Evolutionary conservation across 768 basidiomycete genomes (phyloP).

Genomic region (Mycena galopus): DNA sequence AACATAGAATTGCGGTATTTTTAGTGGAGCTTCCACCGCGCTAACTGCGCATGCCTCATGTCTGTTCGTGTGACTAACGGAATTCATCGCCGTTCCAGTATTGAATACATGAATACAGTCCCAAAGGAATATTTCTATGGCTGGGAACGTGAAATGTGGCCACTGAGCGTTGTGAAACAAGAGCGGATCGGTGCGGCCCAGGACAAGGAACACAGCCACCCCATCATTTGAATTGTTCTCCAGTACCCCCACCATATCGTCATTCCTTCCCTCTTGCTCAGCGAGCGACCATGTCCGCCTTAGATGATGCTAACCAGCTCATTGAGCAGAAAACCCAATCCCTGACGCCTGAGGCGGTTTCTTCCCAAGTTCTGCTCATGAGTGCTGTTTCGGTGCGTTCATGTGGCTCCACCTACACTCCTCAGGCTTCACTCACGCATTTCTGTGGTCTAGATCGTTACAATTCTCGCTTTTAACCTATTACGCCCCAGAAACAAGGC

Average conservation of each 20-base stretch:
- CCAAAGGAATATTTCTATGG: no score
- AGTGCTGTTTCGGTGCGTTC: slow-evolving; percentile 74
- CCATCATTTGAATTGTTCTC: slow-evolving; percentile 7
- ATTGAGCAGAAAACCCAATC: slow-evolving; percentile 65
- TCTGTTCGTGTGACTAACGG: background rate
- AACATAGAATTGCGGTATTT: background rate
- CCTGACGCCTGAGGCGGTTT: slow-evolving; percentile 86
- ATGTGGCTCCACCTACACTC: background rate
- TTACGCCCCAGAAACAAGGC: slow-evolving; percentile 93
- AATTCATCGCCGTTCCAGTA: background rate
- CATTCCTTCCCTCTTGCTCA: slow-evolving; percentile 23
- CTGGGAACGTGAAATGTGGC: no score
- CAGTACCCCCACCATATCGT: background rate
- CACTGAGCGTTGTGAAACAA: no score
- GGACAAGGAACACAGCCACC: background rate
- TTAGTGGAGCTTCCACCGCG: background rate
- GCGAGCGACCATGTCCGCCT: slow-evolving; percentile 47
- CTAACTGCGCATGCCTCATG: slow-evolving; percentile 13
- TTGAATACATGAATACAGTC: background rate
- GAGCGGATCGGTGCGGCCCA: no score
- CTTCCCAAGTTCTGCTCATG: slow-evolving; percentile 84
- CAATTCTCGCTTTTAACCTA: slow-evolving; percentile 82
- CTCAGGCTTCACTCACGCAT: slow-evolving; percentile 16
- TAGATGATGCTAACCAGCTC: slow-evolving; percentile 55
- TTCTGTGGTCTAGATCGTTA: slow-evolving; percentile 61